Base-by-base conservation (phyloP, 2,329 filamentous ascomycete species). In the Alternaria conjuncta region DNA sequence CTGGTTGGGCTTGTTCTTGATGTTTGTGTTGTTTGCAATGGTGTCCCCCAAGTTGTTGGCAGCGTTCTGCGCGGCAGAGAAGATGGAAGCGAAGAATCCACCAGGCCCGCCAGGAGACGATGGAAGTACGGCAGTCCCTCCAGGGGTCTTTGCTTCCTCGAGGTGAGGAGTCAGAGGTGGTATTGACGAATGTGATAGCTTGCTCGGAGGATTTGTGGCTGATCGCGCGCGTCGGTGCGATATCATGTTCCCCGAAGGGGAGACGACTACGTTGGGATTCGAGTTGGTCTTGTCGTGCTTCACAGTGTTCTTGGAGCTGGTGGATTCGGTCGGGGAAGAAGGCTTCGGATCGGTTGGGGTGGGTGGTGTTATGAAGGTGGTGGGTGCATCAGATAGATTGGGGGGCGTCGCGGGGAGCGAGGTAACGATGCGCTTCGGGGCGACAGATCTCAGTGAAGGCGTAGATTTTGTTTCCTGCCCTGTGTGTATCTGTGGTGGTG, bases 21-120 rank as follows among this genome's bases (percentile, higher is more conserved):
- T 65, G 28, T 86, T 82, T 32, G 81, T 83, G 5, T 86, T 87
- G 76, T 89, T 94, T 53, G 88, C 88, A 50, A 97, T 90, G 51
- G 90, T 93, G 67, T 87, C 92, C 70, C 87, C 93, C 5, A 94
- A 79, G 18, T 88, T 89, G 68, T 84, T 93, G 13, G 94, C 94
- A 46, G 95, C 95, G 86, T 91, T 97, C 80, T 98, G 95, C 18
- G 96, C 96, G 49, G 91, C 95, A 44, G 93, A 95, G 68, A 99
- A 89, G 76, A 99, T 92, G 25, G 92, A 94, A 5, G 93, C 97
- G 81, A 99, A 98, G 83, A 99, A 98, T 1, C 94, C 69, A 13
- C 69, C 71, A 43, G 80, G 80, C 1, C 94, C 69, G 7, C 67
- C 68, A 30, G 80, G 80, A 58, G 82, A 81, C 54, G 81, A 80